These are phyloP conservation scores for Chaetomidium leptoderma DNA, from an alignment of 495 filamentous ascomycete species.

Conservation along the genomic window DNA sequence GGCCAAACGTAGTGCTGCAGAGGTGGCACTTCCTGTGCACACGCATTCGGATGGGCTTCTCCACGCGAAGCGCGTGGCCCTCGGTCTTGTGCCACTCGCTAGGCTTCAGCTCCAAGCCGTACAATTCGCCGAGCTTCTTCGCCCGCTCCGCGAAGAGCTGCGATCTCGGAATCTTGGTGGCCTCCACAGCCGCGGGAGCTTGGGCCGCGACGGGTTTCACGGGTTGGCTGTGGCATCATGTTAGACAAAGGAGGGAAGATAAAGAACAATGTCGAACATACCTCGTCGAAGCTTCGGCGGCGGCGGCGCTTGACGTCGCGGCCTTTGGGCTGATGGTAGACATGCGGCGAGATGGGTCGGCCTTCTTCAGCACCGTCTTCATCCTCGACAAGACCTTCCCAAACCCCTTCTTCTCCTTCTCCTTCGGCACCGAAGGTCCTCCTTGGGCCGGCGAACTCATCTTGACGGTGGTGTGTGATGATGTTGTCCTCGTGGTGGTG, in stretches of 20 bases:
- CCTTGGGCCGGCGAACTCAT: constrained; percentile 46
- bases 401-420: constrained; percentile 57
- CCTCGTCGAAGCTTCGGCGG: constrained; percentile 26
- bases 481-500: background rate
- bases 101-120: constrained; percentile 65
- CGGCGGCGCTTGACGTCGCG: constrained; percentile 21
- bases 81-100: constrained; percentile 62
- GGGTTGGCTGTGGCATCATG: constrained; percentile 30
- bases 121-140: constrained; percentile 67
- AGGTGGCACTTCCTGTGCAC: constrained; percentile 79
- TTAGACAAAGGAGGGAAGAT: constrained; percentile 14
- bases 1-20: constrained; percentile 61
- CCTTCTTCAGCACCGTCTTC: constrained; percentile 58
- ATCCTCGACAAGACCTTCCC: constrained; percentile 59
- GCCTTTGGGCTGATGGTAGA: constrained; percentile 20
- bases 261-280: constrained; percentile 19
- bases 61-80: constrained; percentile 63
- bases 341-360: constrained; percentile 37
- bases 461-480: constrained; percentile 10
- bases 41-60: constrained; percentile 88
- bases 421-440: constrained; percentile 33
- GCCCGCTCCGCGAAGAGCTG: constrained; percentile 64
- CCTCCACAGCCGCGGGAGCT: constrained; percentile 17
- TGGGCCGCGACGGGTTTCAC: constrained; percentile 27
- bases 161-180: constrained; percentile 41